Evolutionary conservation across 2,329 filamentous ascomycete genomes (phyloP).

Genomic region (Penicillium brevicompactum): DNA sequence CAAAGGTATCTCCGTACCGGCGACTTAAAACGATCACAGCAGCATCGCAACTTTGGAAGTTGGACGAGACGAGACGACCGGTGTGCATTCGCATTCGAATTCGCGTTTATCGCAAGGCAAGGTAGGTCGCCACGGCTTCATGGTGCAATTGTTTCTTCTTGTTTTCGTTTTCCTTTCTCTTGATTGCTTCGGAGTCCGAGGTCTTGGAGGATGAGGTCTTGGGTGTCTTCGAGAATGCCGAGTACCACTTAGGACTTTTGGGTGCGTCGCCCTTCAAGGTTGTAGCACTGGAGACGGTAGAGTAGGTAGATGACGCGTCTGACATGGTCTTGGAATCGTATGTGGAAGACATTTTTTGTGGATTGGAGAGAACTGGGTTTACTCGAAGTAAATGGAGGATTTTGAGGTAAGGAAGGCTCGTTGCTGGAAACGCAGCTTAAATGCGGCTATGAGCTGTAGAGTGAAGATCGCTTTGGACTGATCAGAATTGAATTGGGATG

Average conservation of each 20-base stretch:
- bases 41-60: background rate
- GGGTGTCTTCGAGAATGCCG: slow-evolving; percentile 13
- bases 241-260: slow-evolving; percentile 24
- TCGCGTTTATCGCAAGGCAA: slow-evolving; percentile 23
- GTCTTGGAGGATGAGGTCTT: slow-evolving; percentile 5
- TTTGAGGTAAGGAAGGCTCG: background rate
- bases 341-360: slow-evolving; percentile 15
- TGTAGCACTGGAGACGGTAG: slow-evolving; percentile 26
- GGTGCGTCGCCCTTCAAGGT: slow-evolving; percentile 23
- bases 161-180: background rate
- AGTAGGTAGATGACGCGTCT: slow-evolving; percentile 24
- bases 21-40: background rate
- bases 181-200: background rate
- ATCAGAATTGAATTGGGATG: background rate
- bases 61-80: background rate
- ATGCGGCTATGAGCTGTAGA: background rate
- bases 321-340: slow-evolving; percentile 14
- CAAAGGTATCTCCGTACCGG: background rate
- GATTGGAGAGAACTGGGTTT: background rate
- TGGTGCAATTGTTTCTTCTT: slow-evolving; percentile 19
- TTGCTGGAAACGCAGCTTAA: background rate
- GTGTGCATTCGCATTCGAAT: background rate
- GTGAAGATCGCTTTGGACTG: background rate
- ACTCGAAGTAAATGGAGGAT: no score
- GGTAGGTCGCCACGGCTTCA: slow-evolving; percentile 26